Evolutionary conservation across 108 stramenopile genomes (phyloP), one percentile per base, ranked within the genome.

Genomic region (Nitzschia palea): DNA sequence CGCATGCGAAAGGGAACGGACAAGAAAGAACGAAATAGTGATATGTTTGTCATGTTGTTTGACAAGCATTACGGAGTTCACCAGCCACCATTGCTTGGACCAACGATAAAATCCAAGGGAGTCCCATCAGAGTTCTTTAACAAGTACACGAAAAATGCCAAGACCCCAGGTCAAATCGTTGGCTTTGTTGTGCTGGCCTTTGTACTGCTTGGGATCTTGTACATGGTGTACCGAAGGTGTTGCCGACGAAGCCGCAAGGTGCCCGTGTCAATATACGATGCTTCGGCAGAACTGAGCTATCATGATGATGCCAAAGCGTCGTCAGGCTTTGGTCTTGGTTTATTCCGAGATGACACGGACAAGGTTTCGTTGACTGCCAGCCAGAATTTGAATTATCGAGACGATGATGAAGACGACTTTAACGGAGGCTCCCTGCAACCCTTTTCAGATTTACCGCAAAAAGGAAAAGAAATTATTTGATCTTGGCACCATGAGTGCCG

Each of bases 1-100:
- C 71, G 82, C 14, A 32, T 26, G 6, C 69, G 68, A 26, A 4
- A 36, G 12, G 37, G 57, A 4, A 47, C 44, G 0, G 37, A 43
- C 2, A 26, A 28, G 10, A 25, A 40, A 10, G 17, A 40, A 17
- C 55, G 30, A 8, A 6, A 27, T n/a, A 43, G 18, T 28, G 70
- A 71, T 54, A 23, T 36, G 30, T 62, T 71, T 42, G 37, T 71
- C 35, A 71, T 71, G 61, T 36, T 54, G 30, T 62, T 71, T 43
- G 40, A 44, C 31, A 29, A 54, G 30, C 23, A 47, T 18, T 47
- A 50, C 17, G 47, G 47, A 48, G 26, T 35, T 25, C 47, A 50
- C 28, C 62, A 48, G 29, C 25, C 44, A 12, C 62, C 62, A 3
- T 26, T 60, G 20, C 20, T 22, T 17, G 37, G 30, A 23, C 62